Base-by-base conservation (phyloP, 768 basidiomycete species). In the Strobilomyces echinocephalus region DNA sequence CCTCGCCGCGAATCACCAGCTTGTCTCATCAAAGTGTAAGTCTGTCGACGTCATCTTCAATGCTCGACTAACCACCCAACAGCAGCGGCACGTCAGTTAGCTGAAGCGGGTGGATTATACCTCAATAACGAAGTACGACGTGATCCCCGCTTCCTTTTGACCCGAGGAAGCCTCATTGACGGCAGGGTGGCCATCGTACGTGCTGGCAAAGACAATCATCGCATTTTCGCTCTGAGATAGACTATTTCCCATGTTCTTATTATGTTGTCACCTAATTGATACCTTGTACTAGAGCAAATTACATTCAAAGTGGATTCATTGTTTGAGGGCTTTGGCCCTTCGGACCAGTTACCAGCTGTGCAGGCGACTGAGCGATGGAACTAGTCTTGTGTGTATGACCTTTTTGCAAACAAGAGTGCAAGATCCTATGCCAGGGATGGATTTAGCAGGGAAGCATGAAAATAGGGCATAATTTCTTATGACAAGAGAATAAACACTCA, bases 121-220 rank as follows among this genome's bases (percentile, higher is more conserved):
- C 60, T 89, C 35, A 94, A 95, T 66, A 83, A 84, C 48, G 51
- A 61, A 5, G 75, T 77, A 8, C 74, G 91, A 28, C 68, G 68
- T n/a, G 82, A 85, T 55, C 55, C 73, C 18, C 72, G 74, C 31
- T 71, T 72, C 46, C 76, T 66, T 30, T 61, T 87, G 15, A 58
- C 66, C 8, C 59, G 59, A 34, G 59, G 65, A 1, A 74, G 82
- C 60, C 75, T 93, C 28, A 71, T 91, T n/a, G 82, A 84, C 59
- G 73, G 69, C 10, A 77, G 73, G 46, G 62, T 92, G 8, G 82
- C 77, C 16, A 78, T 94, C 53, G 56, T 94, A 18, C 79, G 87
- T 16, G 81, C 83, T 36, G 91, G 91, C 5, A 90, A 87, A 65
- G 84, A 86, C 57, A 86, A 85, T 43, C 73, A 85, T 57, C 63